These are phyloP conservation scores for Rehmannia glutinosa DNA, from an alignment of 257 asterid genomes.

Conservation along the genomic window DNA sequence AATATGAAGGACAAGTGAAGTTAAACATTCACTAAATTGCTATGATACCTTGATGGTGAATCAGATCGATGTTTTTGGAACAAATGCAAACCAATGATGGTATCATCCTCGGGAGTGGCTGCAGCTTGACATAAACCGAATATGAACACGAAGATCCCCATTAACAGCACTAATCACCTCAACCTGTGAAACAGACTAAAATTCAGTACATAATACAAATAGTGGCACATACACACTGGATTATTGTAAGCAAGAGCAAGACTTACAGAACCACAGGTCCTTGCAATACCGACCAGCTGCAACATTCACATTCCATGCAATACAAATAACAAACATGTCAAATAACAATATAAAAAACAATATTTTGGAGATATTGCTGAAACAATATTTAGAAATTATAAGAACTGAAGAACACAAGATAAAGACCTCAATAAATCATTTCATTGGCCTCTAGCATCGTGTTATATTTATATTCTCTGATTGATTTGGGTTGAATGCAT, in stretches of 20 bases:
- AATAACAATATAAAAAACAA: background rate
- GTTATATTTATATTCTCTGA: too few species aligned
- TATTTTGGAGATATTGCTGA: too few species aligned
- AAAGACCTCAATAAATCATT: too few species aligned
- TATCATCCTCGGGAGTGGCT: slow-evolving; percentile 42
- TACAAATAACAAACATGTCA: slow-evolving; percentile 19
- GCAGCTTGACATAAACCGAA: too few species aligned
- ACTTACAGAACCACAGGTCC: slow-evolving; percentile 73
- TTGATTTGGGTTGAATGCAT: too few species aligned
- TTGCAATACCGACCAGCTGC: slow-evolving; percentile 74
- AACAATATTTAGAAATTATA: background rate
- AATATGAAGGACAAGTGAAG: background rate
- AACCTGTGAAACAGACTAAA: slow-evolving; percentile 39
- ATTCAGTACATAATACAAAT: background rate
- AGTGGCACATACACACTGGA: background rate
- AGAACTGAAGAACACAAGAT: background rate
- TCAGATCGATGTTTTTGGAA: slow-evolving; percentile 43
- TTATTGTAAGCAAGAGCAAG: slow-evolving; percentile 1
- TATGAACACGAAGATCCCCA: slow-evolving; percentile 51
- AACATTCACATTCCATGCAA: slow-evolving; percentile 26
- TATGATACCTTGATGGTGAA: slow-evolving; percentile 46
- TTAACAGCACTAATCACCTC: slow-evolving; percentile 65
- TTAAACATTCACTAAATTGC: background rate
- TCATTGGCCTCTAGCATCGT: too few species aligned
- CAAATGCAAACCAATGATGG: slow-evolving; percentile 59